Base-by-base conservation (phyloP, 169 alveolate species). In the Eimeria falciformis region DNA sequence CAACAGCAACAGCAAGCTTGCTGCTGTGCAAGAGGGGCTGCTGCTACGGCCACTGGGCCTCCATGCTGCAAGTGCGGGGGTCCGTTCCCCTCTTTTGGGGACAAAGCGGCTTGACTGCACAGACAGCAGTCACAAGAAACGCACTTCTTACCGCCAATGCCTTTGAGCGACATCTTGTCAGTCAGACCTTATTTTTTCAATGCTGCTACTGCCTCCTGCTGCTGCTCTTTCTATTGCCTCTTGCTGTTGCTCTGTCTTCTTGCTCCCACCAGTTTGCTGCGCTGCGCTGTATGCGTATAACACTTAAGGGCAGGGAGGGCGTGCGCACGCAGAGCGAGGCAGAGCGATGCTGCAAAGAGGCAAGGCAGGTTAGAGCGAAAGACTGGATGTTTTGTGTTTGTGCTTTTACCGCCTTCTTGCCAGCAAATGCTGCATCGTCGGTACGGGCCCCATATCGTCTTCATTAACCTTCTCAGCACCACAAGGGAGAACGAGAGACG, bases 71-170 rank as follows among this genome's bases (percentile, higher is more conserved):
- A 33, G 66, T 91, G 17, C 92, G 99, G 88, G 99, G 99, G 62
- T 97, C 99, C 43, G 98, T 98, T 27, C 99, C 99, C 14, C 93
- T 98, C 43, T 97, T 98, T 92, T 99, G 99, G 99, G 97, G 97
- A 66, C 99, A 98, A 94, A 94, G 96, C 66, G 98, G 99, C 25
- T 87, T 96, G 23, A 81, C 95, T 43, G 96, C 97, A 18, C 93
- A 92, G 68, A 93, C 97, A 37, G 89, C 94, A 3, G 56, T 96
- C 21, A 95, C 94, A 27, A 83, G 96, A 47, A 82, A 91, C 25
- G 83, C 93, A 27, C 88, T 94, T 9, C 81, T 94, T 45, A 94
- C 96, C 18, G 82, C 94, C 40, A 56, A 45, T 43, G 97, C 97
- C 4, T 95, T 95, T 82, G 94, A 88, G 29, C 91, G 90, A 43